These are phyloP conservation scores for Colletotrichum tamarilloi DNA, from an alignment of 2,329 filamentous ascomycete genomes.

Conservation along the genomic window DNA sequence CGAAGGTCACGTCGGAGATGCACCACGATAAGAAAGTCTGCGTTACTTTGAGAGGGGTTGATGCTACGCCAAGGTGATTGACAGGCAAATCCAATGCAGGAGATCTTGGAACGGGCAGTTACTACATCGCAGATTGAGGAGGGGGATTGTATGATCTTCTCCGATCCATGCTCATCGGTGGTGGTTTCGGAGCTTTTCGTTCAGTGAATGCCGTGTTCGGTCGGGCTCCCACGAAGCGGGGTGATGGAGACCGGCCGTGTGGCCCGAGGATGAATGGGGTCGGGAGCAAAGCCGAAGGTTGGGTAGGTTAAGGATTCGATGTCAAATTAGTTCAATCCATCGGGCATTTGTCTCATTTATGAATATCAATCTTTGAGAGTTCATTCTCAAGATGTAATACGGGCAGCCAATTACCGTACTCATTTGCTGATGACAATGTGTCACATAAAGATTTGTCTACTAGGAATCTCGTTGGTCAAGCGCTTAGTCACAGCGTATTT, in stretches of 20 bases:
- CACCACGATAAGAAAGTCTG: neutral
- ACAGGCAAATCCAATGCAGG: neutral
- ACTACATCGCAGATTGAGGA: neutral
- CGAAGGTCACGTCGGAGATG: neutral
- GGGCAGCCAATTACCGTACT: no score
- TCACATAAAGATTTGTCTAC: no score
- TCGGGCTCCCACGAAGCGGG: neutral
- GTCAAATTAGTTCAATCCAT: neutral
- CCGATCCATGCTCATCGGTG: neutral
- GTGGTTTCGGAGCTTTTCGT: neutral
- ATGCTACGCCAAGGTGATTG: neutral
- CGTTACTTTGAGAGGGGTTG: neutral
- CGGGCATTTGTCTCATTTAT: neutral
- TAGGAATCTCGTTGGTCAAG: neutral
- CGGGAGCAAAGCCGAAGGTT: neutral
- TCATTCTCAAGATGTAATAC: no score
- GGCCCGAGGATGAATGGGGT: neutral
- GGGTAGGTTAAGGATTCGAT: accelerated
- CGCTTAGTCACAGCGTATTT: neutral
- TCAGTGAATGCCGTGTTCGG: neutral
- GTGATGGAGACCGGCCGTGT: neutral
- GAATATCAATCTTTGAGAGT: neutral
- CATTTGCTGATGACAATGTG: no score
- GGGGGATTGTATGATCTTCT: neutral
- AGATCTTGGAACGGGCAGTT: neutral